Percentiles rank a stretch among this genome's conserved stretches.
Conservation (phyloP, 371 early-diverging fungal species). For the Circinella minor region DNA sequence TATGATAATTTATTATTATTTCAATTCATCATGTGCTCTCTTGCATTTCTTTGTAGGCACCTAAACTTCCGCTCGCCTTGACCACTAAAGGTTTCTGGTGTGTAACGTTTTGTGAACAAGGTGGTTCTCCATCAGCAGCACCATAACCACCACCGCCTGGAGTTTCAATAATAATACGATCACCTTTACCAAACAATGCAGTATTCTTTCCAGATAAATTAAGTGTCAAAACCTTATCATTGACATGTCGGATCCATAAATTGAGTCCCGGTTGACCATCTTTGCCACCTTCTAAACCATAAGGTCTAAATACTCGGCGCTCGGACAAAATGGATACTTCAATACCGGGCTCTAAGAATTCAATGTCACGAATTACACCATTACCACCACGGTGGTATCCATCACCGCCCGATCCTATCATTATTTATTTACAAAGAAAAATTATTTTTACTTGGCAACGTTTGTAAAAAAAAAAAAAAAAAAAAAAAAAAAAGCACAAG, state of each 20-base stretch:
- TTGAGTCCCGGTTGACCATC: slow-evolving; percentile 80
- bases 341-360: slow-evolving; percentile 74
- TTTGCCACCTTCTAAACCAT: slow-evolving; percentile 88
- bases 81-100: slow-evolving; percentile 1
- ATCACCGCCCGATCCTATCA: slow-evolving; percentile 77
- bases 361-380: slow-evolving; percentile 86
- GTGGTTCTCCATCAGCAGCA: not conserved
- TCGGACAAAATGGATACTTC: slow-evolving; percentile 93
- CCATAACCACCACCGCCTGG: slow-evolving; percentile 95
- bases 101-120: not conserved
- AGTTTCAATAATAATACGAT: slow-evolving; percentile 82
- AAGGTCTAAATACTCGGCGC: slow-evolving; percentile 89
- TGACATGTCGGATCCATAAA: slow-evolving; percentile 70
- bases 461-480: too few relatives aligned
- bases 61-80: slow-evolving; percentile 34
- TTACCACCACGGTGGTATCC: slow-evolving; percentile 88
- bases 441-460: not conserved
- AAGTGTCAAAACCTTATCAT: slow-evolving; percentile 46
- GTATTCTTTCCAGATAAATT: slow-evolving; percentile 92
- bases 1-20: not conserved
- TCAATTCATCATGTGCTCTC: slow-evolving; percentile 27
- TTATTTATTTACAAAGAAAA: not conserved
- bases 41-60: slow-evolving; percentile 29
- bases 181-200: slow-evolving; percentile 74
- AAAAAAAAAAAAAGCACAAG: too few relatives aligned